phyloP scores from a whole-genome alignment of 768 basidiomycete genomes.

The Lyophyllum semitale region DNA sequence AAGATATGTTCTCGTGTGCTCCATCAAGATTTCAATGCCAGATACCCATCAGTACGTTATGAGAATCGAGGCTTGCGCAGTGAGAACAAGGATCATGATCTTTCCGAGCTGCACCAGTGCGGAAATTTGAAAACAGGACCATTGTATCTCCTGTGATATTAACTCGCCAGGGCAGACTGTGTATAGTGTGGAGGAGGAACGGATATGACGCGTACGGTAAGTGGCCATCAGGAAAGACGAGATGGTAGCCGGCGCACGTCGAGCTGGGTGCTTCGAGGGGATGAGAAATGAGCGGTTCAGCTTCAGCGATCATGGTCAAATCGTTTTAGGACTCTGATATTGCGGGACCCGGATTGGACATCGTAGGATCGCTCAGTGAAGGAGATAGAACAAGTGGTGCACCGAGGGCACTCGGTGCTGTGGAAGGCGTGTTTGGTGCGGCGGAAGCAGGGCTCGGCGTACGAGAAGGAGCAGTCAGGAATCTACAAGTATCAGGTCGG shows the following conservation, averaged over 20 bases:
- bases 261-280: neutral
- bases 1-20: conserved; percentile 15
- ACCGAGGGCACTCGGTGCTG: too few species aligned
- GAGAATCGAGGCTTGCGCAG: neutral
- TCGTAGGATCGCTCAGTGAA: too few species aligned
- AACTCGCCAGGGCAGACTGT: neutral
- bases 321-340: too few species aligned
- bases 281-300: too few species aligned
- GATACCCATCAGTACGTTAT: conserved; percentile 12
- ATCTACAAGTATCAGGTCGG: too few species aligned
- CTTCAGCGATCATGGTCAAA: too few species aligned
- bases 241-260: neutral
- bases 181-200: conserved; percentile 1
- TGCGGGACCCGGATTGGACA: too few species aligned
- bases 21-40: conserved; percentile 7
- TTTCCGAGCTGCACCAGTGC: neutral
- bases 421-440: too few species aligned
- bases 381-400: too few species aligned
- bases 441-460: too few species aligned
- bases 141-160: neutral
- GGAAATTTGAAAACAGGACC: neutral
- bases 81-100: neutral
- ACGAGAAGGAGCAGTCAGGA: too few species aligned
- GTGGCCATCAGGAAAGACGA: neutral
- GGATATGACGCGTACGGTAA: neutral